These are phyloP conservation scores for Macrocystidia cucumis DNA, from an alignment of 1,284 basidiomycete genomes.

Conservation along the genomic window DNA sequence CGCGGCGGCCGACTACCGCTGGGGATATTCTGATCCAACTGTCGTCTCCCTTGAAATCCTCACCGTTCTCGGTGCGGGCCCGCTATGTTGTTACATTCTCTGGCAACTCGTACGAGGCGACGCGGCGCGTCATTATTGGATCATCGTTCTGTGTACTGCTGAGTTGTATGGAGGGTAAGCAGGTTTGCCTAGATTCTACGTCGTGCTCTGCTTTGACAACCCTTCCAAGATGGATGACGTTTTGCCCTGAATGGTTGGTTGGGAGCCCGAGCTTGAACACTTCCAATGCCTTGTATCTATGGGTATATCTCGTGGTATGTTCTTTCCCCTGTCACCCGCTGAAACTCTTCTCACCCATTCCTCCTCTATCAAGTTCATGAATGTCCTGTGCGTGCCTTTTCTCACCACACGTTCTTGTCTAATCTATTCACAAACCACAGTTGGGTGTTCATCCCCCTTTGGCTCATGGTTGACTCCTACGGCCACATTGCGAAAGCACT, in stretches of 20 bases:
- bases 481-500: slow-evolving; percentile 54
- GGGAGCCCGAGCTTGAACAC: slow-evolving; percentile 67
- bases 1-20: slow-evolving; percentile 70
- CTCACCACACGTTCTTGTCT: slow-evolving; percentile 7
- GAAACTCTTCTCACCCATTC: no score
- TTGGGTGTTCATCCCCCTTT: slow-evolving; percentile 72
- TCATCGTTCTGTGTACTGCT: slow-evolving; percentile 65
- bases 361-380: slow-evolving; percentile 63
- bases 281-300: slow-evolving; percentile 51
- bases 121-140: slow-evolving; percentile 72
- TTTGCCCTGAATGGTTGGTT: slow-evolving; percentile 78
- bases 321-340: no score
- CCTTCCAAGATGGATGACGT: slow-evolving; percentile 75
- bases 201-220: not conserved
- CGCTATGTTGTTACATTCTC: slow-evolving; percentile 63
- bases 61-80: slow-evolving; percentile 72
- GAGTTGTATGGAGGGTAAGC: slow-evolving; percentile 72
- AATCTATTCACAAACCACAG: slow-evolving; percentile 27
- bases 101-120: slow-evolving; percentile 56
- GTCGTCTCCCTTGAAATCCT: slow-evolving; percentile 77
- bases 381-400: slow-evolving; percentile 48
- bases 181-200: no score
- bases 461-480: slow-evolving; percentile 73
- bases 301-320: slow-evolving; percentile 48
- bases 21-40: slow-evolving; percentile 72